These are phyloP conservation scores for Pleurotus pulmonarius DNA, from an alignment of 768 basidiomycete genomes.

Conservation along the genomic window DNA sequence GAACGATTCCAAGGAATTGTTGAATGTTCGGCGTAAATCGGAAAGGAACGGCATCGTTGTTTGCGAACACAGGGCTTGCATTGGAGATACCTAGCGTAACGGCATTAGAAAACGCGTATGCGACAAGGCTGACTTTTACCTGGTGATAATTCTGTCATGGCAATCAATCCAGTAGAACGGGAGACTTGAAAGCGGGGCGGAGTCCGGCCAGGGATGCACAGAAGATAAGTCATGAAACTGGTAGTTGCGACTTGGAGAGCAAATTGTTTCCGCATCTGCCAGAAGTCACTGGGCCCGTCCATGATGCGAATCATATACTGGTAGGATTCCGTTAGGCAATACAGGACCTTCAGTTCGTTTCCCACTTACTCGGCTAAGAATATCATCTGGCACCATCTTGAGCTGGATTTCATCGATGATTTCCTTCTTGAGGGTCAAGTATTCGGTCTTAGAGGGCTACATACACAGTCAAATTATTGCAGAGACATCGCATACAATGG, in stretches of 20 bases:
- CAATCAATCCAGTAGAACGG: constrained; percentile 83
- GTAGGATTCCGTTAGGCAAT: background rate
- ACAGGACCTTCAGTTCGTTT: constrained; percentile 1
- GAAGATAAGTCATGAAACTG: constrained; percentile 89
- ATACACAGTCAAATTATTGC: background rate
- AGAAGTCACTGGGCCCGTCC: constrained; percentile 79
- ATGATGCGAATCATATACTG: constrained; percentile 93
- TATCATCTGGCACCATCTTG: constrained; percentile 88
- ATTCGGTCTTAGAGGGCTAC: constrained; percentile 63
- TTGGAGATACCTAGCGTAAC: constrained; percentile 33
- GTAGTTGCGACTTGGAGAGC: constrained; percentile 83
- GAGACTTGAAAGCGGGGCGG: constrained; percentile 88
- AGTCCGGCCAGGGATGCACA: constrained; percentile 78
- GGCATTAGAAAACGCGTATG: background rate
- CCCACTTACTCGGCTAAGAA: constrained; percentile 71
- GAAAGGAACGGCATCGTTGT: constrained; percentile 91
- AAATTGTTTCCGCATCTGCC: constrained; percentile 98
- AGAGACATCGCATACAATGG: background rate
- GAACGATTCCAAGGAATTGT: constrained; percentile 82
- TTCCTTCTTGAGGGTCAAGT: constrained; percentile 72
- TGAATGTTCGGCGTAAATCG: constrained; percentile 97
- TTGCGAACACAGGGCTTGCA: constrained; percentile 59
- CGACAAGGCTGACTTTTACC: constrained; percentile 35
- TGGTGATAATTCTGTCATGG: constrained; percentile 91
- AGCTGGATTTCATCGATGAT: constrained; percentile 81